Percentiles rank a stretch among this genome's conserved stretches.
Conservation (phyloP, 148 eudicot species). For the Vaccinium macrocarpon region DNA sequence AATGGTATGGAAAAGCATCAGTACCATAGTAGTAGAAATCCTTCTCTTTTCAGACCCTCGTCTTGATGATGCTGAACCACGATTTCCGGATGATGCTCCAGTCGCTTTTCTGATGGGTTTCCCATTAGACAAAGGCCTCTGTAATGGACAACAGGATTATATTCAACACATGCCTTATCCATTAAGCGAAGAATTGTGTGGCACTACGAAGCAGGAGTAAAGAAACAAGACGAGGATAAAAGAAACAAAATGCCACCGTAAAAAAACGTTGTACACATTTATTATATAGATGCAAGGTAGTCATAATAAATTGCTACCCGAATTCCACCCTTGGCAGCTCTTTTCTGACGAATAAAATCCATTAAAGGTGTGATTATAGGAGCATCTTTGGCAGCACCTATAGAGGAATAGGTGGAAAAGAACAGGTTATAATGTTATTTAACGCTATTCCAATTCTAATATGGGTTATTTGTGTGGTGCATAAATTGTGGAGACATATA, state of each 20-base stretch:
- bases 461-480: neutral
- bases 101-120: slow-evolving; percentile 49
- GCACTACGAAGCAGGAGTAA: neutral
- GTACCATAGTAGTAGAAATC: slow-evolving; percentile 55
- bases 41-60: slow-evolving; percentile 61
- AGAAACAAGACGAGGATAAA: neutral
- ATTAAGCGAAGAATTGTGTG: neutral
- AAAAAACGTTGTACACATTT: neutral
- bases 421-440: neutral
- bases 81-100: slow-evolving; percentile 47
- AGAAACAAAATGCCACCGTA: neutral
- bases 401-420: neutral
- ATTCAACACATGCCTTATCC: neutral
- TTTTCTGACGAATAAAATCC: slow-evolving; percentile 62
- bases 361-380: slow-evolving; percentile 63
- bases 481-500: neutral
- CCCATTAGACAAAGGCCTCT: slow-evolving; percentile 47
- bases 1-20: neutral
- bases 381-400: slow-evolving; percentile 53
- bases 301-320: slow-evolving; percentile 35
- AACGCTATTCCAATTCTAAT: neutral
- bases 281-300: neutral
- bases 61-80: slow-evolving; percentile 52
- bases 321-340: slow-evolving; percentile 54
- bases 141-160: slow-evolving; percentile 20